Conservation (phyloP, 2,329 filamentous ascomycete species). For the Aspergillus cejpii region DNA sequence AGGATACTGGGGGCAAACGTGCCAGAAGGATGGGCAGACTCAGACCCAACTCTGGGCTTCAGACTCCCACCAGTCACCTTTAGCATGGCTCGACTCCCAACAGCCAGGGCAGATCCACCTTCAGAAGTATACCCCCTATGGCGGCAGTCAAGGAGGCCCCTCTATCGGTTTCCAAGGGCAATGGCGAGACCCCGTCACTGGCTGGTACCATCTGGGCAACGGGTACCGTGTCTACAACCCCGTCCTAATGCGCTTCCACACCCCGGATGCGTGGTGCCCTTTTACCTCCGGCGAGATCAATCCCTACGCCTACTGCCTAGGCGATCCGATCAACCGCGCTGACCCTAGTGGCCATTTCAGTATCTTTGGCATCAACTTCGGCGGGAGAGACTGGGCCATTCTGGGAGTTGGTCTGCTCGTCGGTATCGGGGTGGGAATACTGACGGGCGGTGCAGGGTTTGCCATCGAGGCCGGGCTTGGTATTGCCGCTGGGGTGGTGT, state of each 20-base stretch:
- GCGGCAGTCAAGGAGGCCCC: neutral
- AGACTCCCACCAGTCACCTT: neutral
- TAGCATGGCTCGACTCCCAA: neutral
- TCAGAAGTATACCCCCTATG: slow-evolving; percentile 6
- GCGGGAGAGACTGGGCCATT: neutral
- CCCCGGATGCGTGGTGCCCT: slow-evolving; percentile 10
- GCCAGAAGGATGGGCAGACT: neutral
- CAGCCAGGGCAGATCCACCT: neutral
- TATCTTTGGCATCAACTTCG: neutral
- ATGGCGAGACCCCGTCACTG: slow-evolving; percentile 12
- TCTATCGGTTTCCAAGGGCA: slow-evolving; percentile 10
- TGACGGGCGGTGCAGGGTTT: neutral
- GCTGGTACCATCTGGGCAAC: slow-evolving; percentile 11
- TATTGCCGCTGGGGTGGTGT: neutral
- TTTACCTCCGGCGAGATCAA: slow-evolving; percentile 15
- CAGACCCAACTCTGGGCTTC: slow-evolving; percentile 2
- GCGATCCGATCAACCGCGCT: slow-evolving; percentile 14
- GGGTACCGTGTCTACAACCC: slow-evolving; percentile 15
- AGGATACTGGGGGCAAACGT: slow-evolving; percentile 2
- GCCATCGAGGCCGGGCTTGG: neutral
- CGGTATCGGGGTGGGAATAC: neutral
- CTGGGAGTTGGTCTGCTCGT: neutral
- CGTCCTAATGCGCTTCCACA: slow-evolving; percentile 9
- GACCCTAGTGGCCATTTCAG: slow-evolving; percentile 13
- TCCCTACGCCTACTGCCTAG: slow-evolving; percentile 14